Evolutionary conservation across 2,329 filamentous ascomycete species (phyloP).

Genomic region (Talaromyces pinophilus): DNA sequence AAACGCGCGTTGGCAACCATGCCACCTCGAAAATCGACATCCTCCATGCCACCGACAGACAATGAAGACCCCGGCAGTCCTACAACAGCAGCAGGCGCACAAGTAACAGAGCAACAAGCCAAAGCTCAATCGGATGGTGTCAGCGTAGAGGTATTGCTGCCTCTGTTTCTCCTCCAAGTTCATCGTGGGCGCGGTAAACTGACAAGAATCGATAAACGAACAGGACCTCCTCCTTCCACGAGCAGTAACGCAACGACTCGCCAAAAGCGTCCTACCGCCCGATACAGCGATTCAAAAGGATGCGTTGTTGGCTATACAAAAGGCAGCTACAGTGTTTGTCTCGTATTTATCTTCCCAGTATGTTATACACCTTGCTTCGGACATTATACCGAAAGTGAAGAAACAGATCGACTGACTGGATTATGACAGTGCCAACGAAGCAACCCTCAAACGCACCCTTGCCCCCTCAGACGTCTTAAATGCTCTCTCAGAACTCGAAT

Average conservation of each 20-base stretch:
- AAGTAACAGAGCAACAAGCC: slow-evolving; percentile 42
- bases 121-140: slow-evolving; percentile 44
- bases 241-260: slow-evolving; percentile 61
- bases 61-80: slow-evolving; percentile 21
- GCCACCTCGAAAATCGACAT: slow-evolving; percentile 42
- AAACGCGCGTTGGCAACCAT: slow-evolving; percentile 25
- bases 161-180: neutral
- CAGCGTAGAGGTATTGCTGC: slow-evolving; percentile 40
- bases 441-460: slow-evolving; percentile 63
- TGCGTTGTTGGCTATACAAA: slow-evolving; percentile 63
- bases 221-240: slow-evolving; percentile 65
- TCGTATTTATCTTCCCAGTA: slow-evolving; percentile 64
- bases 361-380: slow-evolving; percentile 26
- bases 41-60: slow-evolving; percentile 30
- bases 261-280: slow-evolving; percentile 63
- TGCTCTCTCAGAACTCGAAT: slow-evolving; percentile 62
- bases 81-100: slow-evolving; percentile 27
- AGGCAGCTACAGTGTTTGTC: slow-evolving; percentile 67
- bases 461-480: slow-evolving; percentile 62
- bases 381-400: neutral
- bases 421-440: slow-evolving; percentile 59
- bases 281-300: slow-evolving; percentile 68
- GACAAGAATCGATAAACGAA: slow-evolving; percentile 5
- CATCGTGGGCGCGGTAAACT: neutral
- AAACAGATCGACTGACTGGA: slow-evolving; percentile 7